Conservation (phyloP, 2,329 filamentous ascomycete genomes). For the Karstenula rhodostoma region DNA sequence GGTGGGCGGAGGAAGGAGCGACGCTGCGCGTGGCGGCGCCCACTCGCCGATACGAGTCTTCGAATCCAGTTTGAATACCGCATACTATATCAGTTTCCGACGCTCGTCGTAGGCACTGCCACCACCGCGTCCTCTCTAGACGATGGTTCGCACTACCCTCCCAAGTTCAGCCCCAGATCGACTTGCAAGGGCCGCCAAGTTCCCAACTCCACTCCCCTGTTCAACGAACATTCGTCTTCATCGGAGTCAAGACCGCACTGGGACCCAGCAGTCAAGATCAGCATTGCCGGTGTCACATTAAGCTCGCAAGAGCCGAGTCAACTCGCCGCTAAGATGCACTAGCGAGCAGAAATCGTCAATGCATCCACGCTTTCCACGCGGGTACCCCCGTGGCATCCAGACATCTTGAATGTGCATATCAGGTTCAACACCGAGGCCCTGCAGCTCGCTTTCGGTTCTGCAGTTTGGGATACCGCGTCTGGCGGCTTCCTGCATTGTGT, state of each 20-base stretch:
- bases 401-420: not conserved
- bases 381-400: not conserved
- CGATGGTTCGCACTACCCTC: not conserved
- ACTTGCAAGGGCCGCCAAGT: not conserved
- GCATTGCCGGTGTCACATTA: constrained; percentile 13
- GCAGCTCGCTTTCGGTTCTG: no score
- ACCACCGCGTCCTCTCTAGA: not conserved
- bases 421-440: no score
- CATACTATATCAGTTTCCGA: not conserved
- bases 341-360: constrained; percentile 13
- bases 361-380: constrained; percentile 5
- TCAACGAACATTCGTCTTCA: not conserved
- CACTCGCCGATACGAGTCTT: not conserved
- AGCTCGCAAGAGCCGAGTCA: constrained; percentile 11
- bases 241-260: not conserved
- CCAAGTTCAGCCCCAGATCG: not conserved
- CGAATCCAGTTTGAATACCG: not conserved
- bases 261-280: not conserved
- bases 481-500: constrained; percentile 4
- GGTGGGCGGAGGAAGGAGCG: not conserved
- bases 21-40: not conserved
- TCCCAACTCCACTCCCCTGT: not conserved
- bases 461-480: constrained; percentile 15
- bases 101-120: not conserved
- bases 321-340: constrained; percentile 6